phyloP scores from a whole-genome alignment of 176 grass and related monocot genomes.

The Themeda triandra region DNA sequence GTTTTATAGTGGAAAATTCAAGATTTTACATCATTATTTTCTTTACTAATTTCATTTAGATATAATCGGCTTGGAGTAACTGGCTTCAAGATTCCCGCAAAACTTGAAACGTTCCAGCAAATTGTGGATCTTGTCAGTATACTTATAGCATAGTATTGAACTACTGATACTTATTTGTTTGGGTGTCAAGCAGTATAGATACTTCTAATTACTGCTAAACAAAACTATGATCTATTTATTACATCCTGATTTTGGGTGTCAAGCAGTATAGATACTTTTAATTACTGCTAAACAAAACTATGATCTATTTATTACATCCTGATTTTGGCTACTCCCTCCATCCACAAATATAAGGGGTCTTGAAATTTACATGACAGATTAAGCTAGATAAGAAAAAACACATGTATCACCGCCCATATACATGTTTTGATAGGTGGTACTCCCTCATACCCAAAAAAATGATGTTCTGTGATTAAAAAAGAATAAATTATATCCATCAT shows the following conservation, averaged over 20 bases:
- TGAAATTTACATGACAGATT: no score
- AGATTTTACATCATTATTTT: not conserved
- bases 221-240: not conserved
- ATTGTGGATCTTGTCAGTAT: not conserved
- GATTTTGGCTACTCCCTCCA: no score
- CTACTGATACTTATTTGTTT: not conserved
- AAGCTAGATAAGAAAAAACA: no score
- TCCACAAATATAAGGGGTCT: no score
- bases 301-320: not conserved
- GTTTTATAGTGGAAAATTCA: not conserved
- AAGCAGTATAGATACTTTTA: not conserved
- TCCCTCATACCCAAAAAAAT: no score
- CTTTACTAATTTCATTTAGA: not conserved
- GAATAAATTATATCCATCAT: not conserved
- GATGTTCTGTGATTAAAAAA: no score
- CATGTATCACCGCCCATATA: no score
- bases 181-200: not conserved
- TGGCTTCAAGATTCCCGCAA: no score
- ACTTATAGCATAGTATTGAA: not conserved
- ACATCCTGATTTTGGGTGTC: not conserved
- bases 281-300: not conserved
- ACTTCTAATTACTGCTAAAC: not conserved
- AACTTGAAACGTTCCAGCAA: not conserved
- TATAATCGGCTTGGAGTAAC: not conserved
- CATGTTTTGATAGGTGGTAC: no score